Conservation (phyloP, 345 rosid species). For the Kandelia obovata region DNA sequence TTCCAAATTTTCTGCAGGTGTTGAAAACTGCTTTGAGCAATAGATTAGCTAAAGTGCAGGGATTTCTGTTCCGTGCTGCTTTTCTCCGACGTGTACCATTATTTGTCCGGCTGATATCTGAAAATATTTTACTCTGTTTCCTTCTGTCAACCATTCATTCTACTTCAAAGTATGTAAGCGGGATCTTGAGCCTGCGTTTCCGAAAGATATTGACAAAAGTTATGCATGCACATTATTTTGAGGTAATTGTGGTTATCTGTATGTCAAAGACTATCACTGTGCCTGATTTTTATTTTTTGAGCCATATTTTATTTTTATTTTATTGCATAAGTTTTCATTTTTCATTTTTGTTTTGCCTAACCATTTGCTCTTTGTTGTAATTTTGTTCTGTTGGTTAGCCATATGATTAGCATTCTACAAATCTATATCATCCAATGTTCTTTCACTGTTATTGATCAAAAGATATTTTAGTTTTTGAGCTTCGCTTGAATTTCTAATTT, state of each 20-base stretch:
- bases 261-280: constrained; percentile 2
- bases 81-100: constrained; percentile 87
- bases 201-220: constrained; percentile 86
- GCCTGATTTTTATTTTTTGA: background rate
- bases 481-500: background rate
- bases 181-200: constrained; percentile 81
- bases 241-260: constrained; percentile 43
- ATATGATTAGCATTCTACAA: no score
- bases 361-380: no score
- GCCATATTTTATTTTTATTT: no score
- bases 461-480: background rate
- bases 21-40: constrained; percentile 87
- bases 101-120: constrained; percentile 83
- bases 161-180: constrained; percentile 87
- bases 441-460: background rate
- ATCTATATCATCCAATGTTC: no score
- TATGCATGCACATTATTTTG: constrained; percentile 82
- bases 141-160: constrained; percentile 78
- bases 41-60: constrained; percentile 98
- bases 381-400: no score
- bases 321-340: no score
- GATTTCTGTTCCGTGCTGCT: constrained; percentile 94
- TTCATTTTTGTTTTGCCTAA: no score
- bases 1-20: constrained; percentile 48
- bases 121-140: constrained; percentile 84